Conservation (phyloP, 1,139 yeast species). For the Meyerozyma elateridarum region DNA sequence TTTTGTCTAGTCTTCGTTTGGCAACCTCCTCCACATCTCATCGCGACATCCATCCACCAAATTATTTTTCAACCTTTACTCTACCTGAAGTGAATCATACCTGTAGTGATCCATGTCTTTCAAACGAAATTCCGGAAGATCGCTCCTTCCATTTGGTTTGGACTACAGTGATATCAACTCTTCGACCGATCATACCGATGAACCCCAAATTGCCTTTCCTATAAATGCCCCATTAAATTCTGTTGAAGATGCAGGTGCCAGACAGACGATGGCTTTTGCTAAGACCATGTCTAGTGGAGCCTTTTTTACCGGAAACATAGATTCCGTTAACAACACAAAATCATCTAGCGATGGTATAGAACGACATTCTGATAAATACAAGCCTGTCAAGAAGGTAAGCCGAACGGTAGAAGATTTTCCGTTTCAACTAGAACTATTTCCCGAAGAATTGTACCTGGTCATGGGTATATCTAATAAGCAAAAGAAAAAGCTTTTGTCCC, state of each 20-base stretch:
- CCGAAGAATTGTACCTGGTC: conserved; percentile 70
- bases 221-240: conserved; percentile 59
- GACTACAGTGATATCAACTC: conserved; percentile 56
- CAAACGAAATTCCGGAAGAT: conserved; percentile 12
- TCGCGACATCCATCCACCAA: no score
- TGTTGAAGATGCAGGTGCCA: conserved; percentile 56
- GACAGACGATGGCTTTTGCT: conserved; percentile 57
- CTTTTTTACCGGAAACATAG: conserved; percentile 61
- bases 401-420: conserved; percentile 82
- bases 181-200: conserved; percentile 27
- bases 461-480: conserved; percentile 63
- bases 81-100: no score
- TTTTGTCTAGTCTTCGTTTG: background rate
- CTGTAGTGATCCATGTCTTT: conserved; percentile 2
- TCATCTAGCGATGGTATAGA: conserved; percentile 52
- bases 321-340: conserved; percentile 14
- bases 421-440: conserved; percentile 66
- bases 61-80: no score
- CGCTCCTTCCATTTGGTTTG: conserved; percentile 60
- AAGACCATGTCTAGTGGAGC: conserved; percentile 68
- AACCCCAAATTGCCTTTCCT: conserved; percentile 50
- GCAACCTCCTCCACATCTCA: no score
- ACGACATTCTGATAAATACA: conserved; percentile 69
- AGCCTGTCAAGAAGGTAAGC: conserved; percentile 70
- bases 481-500: conserved; percentile 46